Evolutionary conservation across 345 rosid species (phyloP), one percentile per base, ranked within the genome.

Genomic region (Salix suchowensis): DNA sequence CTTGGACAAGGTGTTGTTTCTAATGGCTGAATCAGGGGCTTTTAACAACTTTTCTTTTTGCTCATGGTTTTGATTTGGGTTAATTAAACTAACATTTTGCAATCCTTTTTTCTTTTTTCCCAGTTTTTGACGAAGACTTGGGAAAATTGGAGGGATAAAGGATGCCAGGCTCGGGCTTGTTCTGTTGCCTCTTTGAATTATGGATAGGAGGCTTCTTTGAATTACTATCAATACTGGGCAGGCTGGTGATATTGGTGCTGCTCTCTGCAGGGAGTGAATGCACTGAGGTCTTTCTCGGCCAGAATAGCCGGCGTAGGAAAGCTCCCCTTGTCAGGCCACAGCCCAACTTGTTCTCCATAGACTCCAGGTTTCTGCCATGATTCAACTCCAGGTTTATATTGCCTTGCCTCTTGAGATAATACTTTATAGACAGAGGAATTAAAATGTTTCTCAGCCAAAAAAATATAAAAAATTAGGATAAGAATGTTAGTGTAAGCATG

Each of bases 271-370:
- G 72, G 68, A 88, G 71, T 66, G 81, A 65, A 76, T 88, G 84
- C 14, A 86, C 72, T 4, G 87, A 75, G 11, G 86, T 79, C 73
- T 85, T 83, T 15, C 79, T 70, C 8, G 78, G 78, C 83, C 88
- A 75, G 74, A 81, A 80, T 28, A 84, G 86, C 89, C 90, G 73
- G 52, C 84, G 83, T 14, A 75, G 80, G 81, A 90, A 85, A 74
- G 89, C 76, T 64, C 90, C 82, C 4, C 86, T 89, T 46, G 84
- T 84, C 15, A 87, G 60, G 66, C 92, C 91, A 81, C 97, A 90
- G 14, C 91, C 92, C 37, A 82, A 15, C 64, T 76, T 82, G 50
- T 68, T 75, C 32, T 86, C 85, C 77, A 64, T 34, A 9, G 24
- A 24, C 24, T 24, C 24, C 24, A 24, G 24, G 24, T 32, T 70